Evolutionary conservation across 169 alveolate genomes (phyloP).

Genomic region (Cryptosporidium ryanae): DNA sequence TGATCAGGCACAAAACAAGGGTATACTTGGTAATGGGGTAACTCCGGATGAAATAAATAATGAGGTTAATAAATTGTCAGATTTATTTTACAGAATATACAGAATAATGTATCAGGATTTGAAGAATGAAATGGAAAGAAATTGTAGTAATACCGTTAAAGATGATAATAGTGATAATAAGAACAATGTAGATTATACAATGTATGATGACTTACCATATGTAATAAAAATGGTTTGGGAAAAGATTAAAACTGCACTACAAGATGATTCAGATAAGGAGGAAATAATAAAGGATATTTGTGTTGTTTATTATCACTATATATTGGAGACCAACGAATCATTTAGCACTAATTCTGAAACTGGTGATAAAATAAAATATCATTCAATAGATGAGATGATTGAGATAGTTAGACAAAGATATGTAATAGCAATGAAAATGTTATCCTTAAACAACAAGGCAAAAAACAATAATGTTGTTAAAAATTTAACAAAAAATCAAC

Average conservation of each 20-base stretch:
- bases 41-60: constrained; percentile 12
- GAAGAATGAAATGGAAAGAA: constrained; percentile 29
- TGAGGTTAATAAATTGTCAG: background rate
- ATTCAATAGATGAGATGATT: constrained; percentile 61
- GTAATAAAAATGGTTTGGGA: constrained; percentile 56
- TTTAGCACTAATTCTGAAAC: background rate
- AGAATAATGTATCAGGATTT: constrained; percentile 70
- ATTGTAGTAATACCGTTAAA: background rate
- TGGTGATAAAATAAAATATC: background rate
- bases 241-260: constrained; percentile 22
- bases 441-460: constrained; percentile 55
- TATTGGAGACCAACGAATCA: constrained; percentile 49
- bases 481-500: background rate
- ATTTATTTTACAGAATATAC: constrained; percentile 50
- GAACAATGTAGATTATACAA: background rate
- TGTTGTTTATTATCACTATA: constrained; percentile 67
- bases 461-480: constrained; percentile 16
- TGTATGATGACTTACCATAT: constrained; percentile 36
- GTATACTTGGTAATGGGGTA: constrained; percentile 44
- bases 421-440: constrained; percentile 69
- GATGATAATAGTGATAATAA: background rate
- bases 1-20: constrained; percentile 6
- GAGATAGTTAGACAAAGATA: constrained; percentile 68
- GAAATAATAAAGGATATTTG: constrained; percentile 71
- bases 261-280: constrained; percentile 25